phyloP scores from a whole-genome alignment of 2,329 filamentous ascomycete species.

The Scytalidium sp. region DNA sequence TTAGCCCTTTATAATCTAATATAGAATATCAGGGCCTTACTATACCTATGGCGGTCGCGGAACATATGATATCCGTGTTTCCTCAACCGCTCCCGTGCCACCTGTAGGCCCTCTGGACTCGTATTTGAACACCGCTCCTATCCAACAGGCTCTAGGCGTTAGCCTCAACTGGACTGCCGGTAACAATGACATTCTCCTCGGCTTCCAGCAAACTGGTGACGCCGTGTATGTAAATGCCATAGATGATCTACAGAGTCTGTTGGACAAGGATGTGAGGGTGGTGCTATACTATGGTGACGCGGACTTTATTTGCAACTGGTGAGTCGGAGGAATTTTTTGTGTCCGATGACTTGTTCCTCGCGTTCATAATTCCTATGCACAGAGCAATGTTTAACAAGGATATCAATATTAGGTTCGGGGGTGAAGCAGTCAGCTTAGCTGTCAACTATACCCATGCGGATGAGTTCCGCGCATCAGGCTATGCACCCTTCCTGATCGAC shows the following conservation, averaged over 20 bases:
- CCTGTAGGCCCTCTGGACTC: slow-evolving; percentile 43
- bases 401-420: slow-evolving; percentile 47
- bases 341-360: too few relatives aligned
- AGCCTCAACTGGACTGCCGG: slow-evolving; percentile 37
- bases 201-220: slow-evolving; percentile 50
- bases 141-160: slow-evolving; percentile 47
- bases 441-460: slow-evolving; percentile 40
- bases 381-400: slow-evolving; percentile 18
- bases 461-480: slow-evolving; percentile 52
- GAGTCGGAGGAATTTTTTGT: background rate
- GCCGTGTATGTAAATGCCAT: slow-evolving; percentile 59
- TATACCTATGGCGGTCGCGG: slow-evolving; percentile 36
- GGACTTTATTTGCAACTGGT: slow-evolving; percentile 22
- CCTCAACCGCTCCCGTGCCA: slow-evolving; percentile 47
- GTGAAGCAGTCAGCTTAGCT: slow-evolving; percentile 53
- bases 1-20: background rate
- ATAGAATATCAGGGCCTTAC: slow-evolving; percentile 14
- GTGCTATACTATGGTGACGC: slow-evolving; percentile 55
- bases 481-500: slow-evolving; percentile 54
- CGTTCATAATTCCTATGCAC: too few relatives aligned
- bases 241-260: slow-evolving; percentile 39
- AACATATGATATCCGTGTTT: slow-evolving; percentile 50
- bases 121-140: slow-evolving; percentile 38
- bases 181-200: slow-evolving; percentile 37
- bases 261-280: slow-evolving; percentile 47